These are phyloP conservation scores for Penicillium odoratum DNA, from an alignment of 495 filamentous ascomycete genomes.

Conservation along the genomic window DNA sequence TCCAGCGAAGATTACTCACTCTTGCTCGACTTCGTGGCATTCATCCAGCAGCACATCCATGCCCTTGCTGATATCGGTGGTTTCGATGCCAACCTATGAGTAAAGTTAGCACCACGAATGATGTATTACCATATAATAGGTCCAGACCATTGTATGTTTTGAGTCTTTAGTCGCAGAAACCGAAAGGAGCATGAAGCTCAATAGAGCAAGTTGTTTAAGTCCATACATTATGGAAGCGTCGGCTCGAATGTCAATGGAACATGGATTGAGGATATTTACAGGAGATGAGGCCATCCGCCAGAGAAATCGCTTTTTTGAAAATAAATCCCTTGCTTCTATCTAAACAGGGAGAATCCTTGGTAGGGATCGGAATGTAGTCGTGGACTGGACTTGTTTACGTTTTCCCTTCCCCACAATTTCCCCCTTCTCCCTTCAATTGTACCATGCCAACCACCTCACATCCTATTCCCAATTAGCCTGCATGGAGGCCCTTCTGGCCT, in stretches of 20 bases:
- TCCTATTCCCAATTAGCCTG: conserved; percentile 3
- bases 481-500: conserved; percentile 4
- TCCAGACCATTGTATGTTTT: conserved; percentile 18
- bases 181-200: conserved; percentile 28
- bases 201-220: conserved; percentile 22
- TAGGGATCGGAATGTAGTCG: conserved; percentile 11
- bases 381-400: neutral
- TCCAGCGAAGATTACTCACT: conserved; percentile 16
- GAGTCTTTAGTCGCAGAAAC: conserved; percentile 18
- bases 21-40: conserved; percentile 26
- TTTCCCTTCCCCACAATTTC: conserved; percentile 16
- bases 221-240: conserved; percentile 23
- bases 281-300: neutral
- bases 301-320: conserved; percentile 4
- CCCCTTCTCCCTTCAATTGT: neutral
- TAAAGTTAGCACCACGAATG: neutral
- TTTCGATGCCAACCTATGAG: conserved; percentile 28
- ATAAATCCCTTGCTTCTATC: conserved; percentile 14
- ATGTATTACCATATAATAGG: neutral
- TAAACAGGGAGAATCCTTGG: neutral
- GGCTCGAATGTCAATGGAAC: neutral
- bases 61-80: conserved; percentile 20
- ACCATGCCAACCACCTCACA: conserved; percentile 11
- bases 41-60: conserved; percentile 26
- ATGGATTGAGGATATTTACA: conserved; percentile 1